Base-by-base conservation (phyloP, 495 filamentous ascomycete genomes). In the Annulohypoxylon stygium region DNA sequence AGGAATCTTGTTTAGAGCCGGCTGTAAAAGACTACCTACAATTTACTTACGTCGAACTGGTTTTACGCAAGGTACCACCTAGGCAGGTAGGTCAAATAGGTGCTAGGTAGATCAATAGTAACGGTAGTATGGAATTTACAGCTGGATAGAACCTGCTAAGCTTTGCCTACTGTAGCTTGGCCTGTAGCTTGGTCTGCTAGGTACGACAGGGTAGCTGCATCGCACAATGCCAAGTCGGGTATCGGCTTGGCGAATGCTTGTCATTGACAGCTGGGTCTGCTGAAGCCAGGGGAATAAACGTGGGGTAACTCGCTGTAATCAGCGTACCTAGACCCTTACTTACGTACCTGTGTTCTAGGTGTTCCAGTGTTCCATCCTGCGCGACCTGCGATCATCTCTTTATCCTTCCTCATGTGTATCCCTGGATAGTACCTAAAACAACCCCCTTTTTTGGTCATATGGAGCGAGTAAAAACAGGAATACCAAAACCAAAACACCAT, bases 161-260 rank as follows among this genome's bases (percentile, higher is more conserved):
- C 45, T n/a, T 50, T 51, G 25, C 48, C 48, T 26, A 51, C 50
- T 26, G 43, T 64, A 61, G 25, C 43, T 64, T 58, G 60, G 64
- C 47, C 12, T 43, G 39, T 64, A 61, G 25, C 43, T 64, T 58
- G 60, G 64, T 54, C 12, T 43, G 39, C 43, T 64, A 62, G 60
- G 64, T 53, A 23, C 23, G 53, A 63, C 67, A 41, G 18, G 30
- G 41, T 30, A 36, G 57, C 41, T 45, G 66, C 62, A 67, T 16
- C 39, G 55, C 11, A 53, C 1, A 54, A 26, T 55, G 76, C 76
- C 74, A 78, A 78, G 76, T 63, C 76, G 73, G 59, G 51, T 58
- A 30, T 50, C 74, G 74, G 63, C 76, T 78, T 78, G 76, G 76
- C 76, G 54, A 74, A 78, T 75, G 76, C 76, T 78, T 78, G 74